Evolutionary conservation across 495 filamentous ascomycete species (phyloP).

Genomic region (Neurospora cerealis): DNA sequence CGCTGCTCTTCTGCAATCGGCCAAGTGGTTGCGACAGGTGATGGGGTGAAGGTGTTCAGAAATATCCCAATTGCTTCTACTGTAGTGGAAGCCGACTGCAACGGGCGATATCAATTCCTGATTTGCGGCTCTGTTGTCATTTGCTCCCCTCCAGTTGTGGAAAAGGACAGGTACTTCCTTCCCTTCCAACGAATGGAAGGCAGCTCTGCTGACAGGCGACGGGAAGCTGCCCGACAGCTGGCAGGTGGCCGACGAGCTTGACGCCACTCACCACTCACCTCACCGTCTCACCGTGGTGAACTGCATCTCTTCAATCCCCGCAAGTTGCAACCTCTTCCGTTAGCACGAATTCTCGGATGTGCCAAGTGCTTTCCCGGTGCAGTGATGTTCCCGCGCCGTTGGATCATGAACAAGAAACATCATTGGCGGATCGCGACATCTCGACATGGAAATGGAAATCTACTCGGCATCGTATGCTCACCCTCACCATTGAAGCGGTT

Average conservation of each 20-base stretch:
- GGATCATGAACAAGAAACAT: not conserved
- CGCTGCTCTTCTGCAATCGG: not conserved
- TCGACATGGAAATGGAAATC: not conserved
- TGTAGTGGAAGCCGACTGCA: not conserved
- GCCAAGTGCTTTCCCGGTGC: not conserved
- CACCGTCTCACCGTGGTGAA: not conserved
- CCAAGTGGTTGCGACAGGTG: not conserved
- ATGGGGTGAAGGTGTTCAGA: not conserved
- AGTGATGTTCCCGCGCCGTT: not conserved
- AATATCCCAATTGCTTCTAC: not conserved
- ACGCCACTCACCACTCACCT: not conserved
- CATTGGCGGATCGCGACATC: not conserved
- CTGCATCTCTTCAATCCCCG: not conserved
- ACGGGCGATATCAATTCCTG: not conserved
- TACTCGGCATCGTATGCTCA: not conserved
- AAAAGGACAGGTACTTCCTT: not conserved
- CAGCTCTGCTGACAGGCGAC: not conserved
- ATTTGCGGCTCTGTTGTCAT: not conserved
- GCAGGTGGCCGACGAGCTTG: not conserved
- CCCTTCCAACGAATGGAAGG: not conserved
- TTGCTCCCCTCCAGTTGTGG: not conserved
- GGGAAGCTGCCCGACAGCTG: not conserved
- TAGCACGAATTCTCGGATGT: not conserved
- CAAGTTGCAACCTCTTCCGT: not conserved
- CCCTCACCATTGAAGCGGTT: not conserved